Base-by-base conservation (phyloP, 2,329 filamentous ascomycete species). In the Chaetomiaceae sp. region DNA sequence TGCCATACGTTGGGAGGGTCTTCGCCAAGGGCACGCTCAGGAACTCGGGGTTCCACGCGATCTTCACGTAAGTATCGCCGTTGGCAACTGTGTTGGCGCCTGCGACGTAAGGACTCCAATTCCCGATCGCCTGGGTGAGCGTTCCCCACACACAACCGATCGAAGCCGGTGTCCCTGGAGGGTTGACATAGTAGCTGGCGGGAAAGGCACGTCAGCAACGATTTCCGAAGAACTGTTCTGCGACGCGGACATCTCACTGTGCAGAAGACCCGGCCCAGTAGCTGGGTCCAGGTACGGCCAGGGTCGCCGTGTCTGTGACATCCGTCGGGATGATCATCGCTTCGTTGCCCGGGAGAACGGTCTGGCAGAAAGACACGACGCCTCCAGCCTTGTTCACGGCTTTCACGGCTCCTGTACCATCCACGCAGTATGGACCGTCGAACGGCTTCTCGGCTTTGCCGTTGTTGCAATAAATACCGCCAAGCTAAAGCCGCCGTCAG, bases 261-360 rank as follows among this genome's bases (percentile, higher is more conserved):
- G 86, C 83, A 48, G 85, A 78, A 11, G 86, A 89, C 36, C 68
- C 65, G 56, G 73, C 78, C 86, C 85, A 90, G 65, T 90, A 90
- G 46, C 68, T 73, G 15, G 73, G 67, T 47, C 73, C 82, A 8
- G 86, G 86, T 29, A 90, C 84, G 40, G 86, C 84, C 45, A 91
- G 70, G 24, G 73, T 75, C n/a, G 72, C 70, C 9, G 63, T 64
- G 51, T 71, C 67, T 18, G 71, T 60, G 38, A 89, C 81, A 52
- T 81, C 65, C n/a, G 84, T 90, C 14, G 85, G 84, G 58, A 89
- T 89, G 56, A 89, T 71, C 85, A 90, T 90, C 50, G 83, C 83
- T 68, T 90, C 86, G 58, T 88, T 84, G 40, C 86, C 86, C 15
- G 86, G 86, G 50, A 89, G 67, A 12, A 88, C 83, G 4, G 86